Percentiles rank a stretch among this genome's conserved stretches.
Evolutionary conservation across 2,329 filamentous ascomycete species (phyloP).

Genomic region (Magnaporthales sp.): DNA sequence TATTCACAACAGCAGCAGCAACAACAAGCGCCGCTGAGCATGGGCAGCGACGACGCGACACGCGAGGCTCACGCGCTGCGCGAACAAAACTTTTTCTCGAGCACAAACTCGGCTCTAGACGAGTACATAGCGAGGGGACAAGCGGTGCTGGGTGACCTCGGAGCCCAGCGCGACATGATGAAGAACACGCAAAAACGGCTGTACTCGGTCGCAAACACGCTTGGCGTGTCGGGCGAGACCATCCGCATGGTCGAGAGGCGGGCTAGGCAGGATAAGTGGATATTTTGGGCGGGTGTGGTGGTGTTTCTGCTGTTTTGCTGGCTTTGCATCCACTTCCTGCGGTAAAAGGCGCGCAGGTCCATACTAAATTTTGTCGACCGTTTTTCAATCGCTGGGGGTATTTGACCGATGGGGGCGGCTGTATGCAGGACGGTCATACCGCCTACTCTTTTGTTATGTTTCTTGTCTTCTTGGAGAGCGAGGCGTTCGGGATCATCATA

Average conservation of each 20-base stretch:
- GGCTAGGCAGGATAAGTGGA: conserved; percentile 95
- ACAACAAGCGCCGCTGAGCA: conserved; percentile 19
- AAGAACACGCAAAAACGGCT: conserved; percentile 88
- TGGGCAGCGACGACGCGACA: conserved; percentile 52
- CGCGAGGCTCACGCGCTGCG: conserved; percentile 78
- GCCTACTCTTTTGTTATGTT: not conserved
- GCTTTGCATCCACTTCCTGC: conserved; percentile 76
- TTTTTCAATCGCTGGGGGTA: not conserved
- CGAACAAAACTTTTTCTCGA: conserved; percentile 80
- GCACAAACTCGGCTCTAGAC: conserved; percentile 77
- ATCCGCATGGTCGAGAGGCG: conserved; percentile 93
- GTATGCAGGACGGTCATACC: not conserved
- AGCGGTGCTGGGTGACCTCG: conserved; percentile 80
- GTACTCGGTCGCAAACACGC: conserved; percentile 87
- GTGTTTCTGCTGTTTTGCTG: conserved; percentile 90
- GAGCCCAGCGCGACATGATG: conserved; percentile 84
- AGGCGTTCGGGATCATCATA: not conserved
- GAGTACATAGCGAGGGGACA: conserved; percentile 92
- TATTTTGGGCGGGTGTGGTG: conserved; percentile 81
- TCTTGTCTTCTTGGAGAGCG: not conserved
- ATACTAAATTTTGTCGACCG: not conserved
- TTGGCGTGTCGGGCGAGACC: conserved; percentile 89
- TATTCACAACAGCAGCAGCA: not conserved
- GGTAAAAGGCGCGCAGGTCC: conserved; percentile 30
- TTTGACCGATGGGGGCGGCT: not conserved